A percentile compares a stretch with the other conserved stretches of the same genome.
These are phyloP conservation scores for Lepidium sativum DNA, from an alignment of 345 rosid species.

Conservation along the genomic window DNA sequence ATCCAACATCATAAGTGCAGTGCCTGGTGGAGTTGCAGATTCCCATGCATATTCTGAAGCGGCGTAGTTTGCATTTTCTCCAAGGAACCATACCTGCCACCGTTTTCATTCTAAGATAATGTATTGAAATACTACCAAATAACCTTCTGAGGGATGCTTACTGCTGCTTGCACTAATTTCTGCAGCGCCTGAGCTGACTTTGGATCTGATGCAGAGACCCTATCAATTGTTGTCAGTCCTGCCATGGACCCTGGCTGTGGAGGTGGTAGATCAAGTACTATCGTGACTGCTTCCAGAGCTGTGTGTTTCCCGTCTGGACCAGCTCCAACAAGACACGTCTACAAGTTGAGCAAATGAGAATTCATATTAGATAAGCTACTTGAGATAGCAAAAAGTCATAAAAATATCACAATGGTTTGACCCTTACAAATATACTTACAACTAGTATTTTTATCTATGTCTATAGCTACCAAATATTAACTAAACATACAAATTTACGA, in stretches of 20 bases:
- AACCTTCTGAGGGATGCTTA: slow-evolving; percentile 36
- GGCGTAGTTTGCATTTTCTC: slow-evolving; percentile 99
- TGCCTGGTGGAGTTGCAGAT: slow-evolving; percentile 99
- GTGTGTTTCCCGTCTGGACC: slow-evolving; percentile 98
- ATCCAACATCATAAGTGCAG: slow-evolving; percentile 99
- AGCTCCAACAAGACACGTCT: slow-evolving; percentile 99
- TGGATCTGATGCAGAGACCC: slow-evolving; percentile 96
- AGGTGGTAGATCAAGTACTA: slow-evolving; percentile 97
- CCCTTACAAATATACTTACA: background rate
- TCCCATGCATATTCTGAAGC: slow-evolving; percentile 99
- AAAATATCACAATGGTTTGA: background rate
- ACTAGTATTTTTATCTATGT: background rate
- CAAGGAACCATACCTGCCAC: slow-evolving; percentile 97
- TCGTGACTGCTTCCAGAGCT: slow-evolving; percentile 96
- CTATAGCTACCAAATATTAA: background rate
- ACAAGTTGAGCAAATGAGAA: slow-evolving; percentile 14
- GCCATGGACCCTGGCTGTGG: slow-evolving; percentile 98
- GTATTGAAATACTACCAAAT: background rate
- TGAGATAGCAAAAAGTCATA: background rate
- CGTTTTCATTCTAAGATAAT: background rate
- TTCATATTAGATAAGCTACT: background rate
- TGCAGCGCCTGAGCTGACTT: slow-evolving; percentile 95
- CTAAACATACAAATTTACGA: slow-evolving; percentile 9
- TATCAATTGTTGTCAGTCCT: slow-evolving; percentile 78
- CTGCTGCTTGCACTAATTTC: slow-evolving; percentile 98